phyloP scores from a whole-genome alignment of 768 basidiomycete genomes.

The Lentinula edodes region DNA sequence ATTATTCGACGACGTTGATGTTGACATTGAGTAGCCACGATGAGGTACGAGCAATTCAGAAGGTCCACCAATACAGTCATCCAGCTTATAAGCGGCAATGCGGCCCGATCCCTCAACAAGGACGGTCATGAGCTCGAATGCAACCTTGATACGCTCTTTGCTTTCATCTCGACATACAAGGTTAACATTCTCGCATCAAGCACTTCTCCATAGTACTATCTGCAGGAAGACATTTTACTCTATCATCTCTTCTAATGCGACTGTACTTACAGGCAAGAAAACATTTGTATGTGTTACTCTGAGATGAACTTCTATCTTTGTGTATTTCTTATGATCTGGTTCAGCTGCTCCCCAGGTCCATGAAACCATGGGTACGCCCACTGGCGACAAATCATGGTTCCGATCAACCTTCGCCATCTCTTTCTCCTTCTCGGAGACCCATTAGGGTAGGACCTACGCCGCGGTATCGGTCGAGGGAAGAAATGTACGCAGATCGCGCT shows the following conservation, averaged over 20 bases:
- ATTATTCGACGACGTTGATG: constrained; percentile 13
- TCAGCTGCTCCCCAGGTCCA: background rate
- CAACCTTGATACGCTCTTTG: background rate
- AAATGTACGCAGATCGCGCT: constrained; percentile 34
- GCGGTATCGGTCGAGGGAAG: constrained; percentile 20
- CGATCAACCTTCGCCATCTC: background rate
- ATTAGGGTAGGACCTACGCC: background rate
- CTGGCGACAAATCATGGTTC: background rate
- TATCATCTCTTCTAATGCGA: background rate
- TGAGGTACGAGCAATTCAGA: background rate
- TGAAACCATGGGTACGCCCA: background rate
- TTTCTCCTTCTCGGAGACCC: background rate
- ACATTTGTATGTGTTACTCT: background rate
- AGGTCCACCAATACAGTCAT: background rate
- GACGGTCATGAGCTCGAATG: background rate
- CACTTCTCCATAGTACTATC: background rate
- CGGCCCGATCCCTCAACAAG: background rate
- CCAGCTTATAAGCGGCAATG: background rate
- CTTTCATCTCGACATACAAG: background rate
- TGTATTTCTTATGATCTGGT: background rate
- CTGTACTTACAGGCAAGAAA: background rate
- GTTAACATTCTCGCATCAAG: background rate
- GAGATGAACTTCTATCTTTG: background rate
- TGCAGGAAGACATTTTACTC: background rate
- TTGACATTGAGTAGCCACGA: constrained; percentile 7